Evolutionary conservation across 345 rosid species (phyloP), one percentile per base, ranked within the genome.

Genomic region (Lumnitzera littorea): DNA sequence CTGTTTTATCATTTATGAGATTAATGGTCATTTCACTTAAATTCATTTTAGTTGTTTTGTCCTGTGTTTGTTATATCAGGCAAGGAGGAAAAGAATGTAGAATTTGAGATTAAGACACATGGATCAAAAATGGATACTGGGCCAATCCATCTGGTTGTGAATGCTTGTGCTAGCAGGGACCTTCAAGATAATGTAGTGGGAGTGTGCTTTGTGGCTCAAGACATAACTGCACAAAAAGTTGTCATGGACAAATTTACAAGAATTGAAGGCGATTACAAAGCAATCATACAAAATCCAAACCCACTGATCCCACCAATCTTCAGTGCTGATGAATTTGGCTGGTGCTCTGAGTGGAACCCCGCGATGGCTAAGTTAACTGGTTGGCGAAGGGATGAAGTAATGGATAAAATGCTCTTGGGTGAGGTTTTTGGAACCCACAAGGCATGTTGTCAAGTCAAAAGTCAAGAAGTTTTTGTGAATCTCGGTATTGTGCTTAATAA

Each of bases 341-440:
- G 96, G 96, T 92, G 98, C 71, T 87, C 94, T 0, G 98, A 92
- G 80, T 91, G 98, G 98, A 91, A 91, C 70, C 82, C 82, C 3
- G 89, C 96, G 16, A 91, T 91, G 96, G 71, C 70, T 23, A 87
- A 82, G 64, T 59, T 91, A 70, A 89, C 88, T 4, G 95, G 95
- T 55, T 81, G 91, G 87, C 79, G 77, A 58, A 81, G 96, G 52
- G 94, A 89, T 62, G 91, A 89, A 67, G 91, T 92, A 31, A 62
- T 92, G 2, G 87, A 85, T 61, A 92, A 87, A 68, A 87, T 92
- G 91, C 86, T 92, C 13, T 55, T 92, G 53, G 96, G 90, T 29
- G 94, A 89, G 78, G 91, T 92, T 64, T 92, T 92, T 51, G 98
- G 98, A 51, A 73, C 76, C 49, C 81, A 78, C 46, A 76, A 55